These are phyloP conservation scores for Hypoxylon intermedium DNA, from an alignment of 495 filamentous ascomycete genomes.

Conservation along the genomic window DNA sequence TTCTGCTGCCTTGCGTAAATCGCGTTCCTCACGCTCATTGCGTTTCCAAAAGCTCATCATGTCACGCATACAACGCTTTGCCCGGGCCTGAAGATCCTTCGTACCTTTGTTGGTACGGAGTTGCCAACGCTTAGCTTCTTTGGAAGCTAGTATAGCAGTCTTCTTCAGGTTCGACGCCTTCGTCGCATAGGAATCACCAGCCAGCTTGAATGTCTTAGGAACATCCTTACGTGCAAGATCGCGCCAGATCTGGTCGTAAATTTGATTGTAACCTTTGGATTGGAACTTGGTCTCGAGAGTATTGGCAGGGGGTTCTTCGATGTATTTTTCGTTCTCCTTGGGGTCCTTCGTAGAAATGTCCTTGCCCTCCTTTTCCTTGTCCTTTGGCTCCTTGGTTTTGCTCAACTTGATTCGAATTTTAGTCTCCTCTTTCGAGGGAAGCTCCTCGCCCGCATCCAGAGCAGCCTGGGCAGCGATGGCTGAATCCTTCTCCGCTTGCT, in stretches of 20 bases:
- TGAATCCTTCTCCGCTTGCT: slow-evolving; percentile 91
- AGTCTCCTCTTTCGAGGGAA: slow-evolving; percentile 72
- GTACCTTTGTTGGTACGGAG: slow-evolving; percentile 96
- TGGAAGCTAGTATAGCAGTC: slow-evolving; percentile 94
- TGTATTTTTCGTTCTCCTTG: slow-evolving; percentile 73
- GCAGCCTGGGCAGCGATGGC: slow-evolving; percentile 89
- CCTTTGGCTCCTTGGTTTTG: slow-evolving; percentile 58
- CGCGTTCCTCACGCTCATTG: slow-evolving; percentile 96
- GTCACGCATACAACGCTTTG: slow-evolving; percentile 97
- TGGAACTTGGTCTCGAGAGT: slow-evolving; percentile 67
- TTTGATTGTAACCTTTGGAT: slow-evolving; percentile 93
- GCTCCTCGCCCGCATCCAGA: slow-evolving; percentile 81
- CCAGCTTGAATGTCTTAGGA: slow-evolving; percentile 86
- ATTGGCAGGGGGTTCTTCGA: slow-evolving; percentile 56
- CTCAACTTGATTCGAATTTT: slow-evolving; percentile 65
- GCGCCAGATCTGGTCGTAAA: slow-evolving; percentile 98
- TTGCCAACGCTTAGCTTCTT: slow-evolving; percentile 97
- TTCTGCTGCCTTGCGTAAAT: slow-evolving; percentile 90
- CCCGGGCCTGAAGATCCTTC: slow-evolving; percentile 95
- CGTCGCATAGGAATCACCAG: slow-evolving; percentile 77
- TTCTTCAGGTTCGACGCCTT: slow-evolving; percentile 94
- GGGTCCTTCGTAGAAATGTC: slow-evolving; percentile 61
- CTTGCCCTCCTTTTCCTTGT: slow-evolving; percentile 48
- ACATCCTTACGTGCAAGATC: slow-evolving; percentile 94
- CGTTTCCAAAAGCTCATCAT: slow-evolving; percentile 99